Conservation (phyloP, 1,139 yeast species). For the Geotrichum candidum region DNA sequence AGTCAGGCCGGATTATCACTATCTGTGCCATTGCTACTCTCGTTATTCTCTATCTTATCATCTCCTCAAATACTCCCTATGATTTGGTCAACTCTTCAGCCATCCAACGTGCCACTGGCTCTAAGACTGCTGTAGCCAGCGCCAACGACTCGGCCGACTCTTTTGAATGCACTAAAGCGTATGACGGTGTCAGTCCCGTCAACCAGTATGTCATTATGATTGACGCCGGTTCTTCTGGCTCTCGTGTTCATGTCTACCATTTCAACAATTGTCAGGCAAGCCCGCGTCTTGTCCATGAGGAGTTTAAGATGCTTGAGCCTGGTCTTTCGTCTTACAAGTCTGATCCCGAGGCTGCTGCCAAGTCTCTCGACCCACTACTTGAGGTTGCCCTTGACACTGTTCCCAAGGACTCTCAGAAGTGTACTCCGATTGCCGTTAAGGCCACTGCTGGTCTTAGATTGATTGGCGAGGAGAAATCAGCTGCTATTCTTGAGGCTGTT, state of each 20-base stretch:
- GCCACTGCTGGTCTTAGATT: constrained; percentile 91
- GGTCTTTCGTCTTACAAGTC: constrained; percentile 81
- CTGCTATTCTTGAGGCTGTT: constrained; percentile 62
- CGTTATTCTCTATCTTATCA: constrained; percentile 9
- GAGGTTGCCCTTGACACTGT: constrained; percentile 64
- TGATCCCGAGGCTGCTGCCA: constrained; percentile 73
- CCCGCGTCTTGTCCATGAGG: constrained; percentile 64
- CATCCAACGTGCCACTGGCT: not conserved
- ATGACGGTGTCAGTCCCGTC: constrained; percentile 35
- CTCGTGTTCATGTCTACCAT: constrained; percentile 84
- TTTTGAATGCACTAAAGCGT: constrained; percentile 31
- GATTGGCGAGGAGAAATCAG: constrained; percentile 65
- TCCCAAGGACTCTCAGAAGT: constrained; percentile 58
- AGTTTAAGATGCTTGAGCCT: constrained; percentile 76
- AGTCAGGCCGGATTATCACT: constrained; percentile 14
- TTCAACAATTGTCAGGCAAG: constrained; percentile 74
- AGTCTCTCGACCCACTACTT: constrained; percentile 71
- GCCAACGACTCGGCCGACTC: constrained; percentile 12
- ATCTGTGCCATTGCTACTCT: constrained; percentile 9
- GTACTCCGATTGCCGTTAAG: constrained; percentile 88
- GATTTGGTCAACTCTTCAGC: not conserved
- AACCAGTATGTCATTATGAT: constrained; percentile 70
- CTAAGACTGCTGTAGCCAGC: not conserved
- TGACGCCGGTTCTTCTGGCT: constrained; percentile 94
- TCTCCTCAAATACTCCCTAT: constrained; percentile 7